Evolutionary conservation across 2,329 filamentous ascomycete genomes (phyloP).

Genomic region (Monilinia fructigena): DNA sequence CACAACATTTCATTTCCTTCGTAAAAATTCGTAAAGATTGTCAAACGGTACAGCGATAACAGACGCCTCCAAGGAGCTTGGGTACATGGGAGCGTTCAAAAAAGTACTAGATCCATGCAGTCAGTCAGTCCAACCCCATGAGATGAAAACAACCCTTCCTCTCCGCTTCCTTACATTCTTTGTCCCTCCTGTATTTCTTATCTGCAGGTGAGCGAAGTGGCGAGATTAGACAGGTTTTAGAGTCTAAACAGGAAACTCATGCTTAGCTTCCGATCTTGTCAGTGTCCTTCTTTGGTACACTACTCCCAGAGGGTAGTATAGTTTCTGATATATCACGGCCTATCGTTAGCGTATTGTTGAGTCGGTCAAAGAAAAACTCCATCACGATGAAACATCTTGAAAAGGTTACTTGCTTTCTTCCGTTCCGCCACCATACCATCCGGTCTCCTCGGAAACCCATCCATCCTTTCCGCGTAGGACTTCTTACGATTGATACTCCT

Average conservation of each 20-base stretch:
- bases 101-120: constrained; percentile 1
- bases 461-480: neutral
- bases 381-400: neutral
- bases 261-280: neutral
- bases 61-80: neutral
- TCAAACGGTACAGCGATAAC: neutral
- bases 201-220: constrained; percentile 3
- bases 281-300: neutral
- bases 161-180: neutral
- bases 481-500: neutral
- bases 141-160: neutral
- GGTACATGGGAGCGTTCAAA: neutral
- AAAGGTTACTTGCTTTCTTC: neutral
- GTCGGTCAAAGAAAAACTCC: neutral
- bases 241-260: neutral
- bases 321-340: neutral
- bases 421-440: neutral
- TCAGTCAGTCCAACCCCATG: constrained; percentile 1
- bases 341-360: neutral
- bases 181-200: constrained; percentile 4
- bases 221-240: constrained; percentile 2
- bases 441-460: neutral
- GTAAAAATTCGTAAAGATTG: neutral
- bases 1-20: constrained; percentile 1
- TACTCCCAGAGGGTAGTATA: neutral